Evolutionary conservation across 805 yeast genomes (phyloP).

Genomic region (Spathaspora hagerdaliae): DNA sequence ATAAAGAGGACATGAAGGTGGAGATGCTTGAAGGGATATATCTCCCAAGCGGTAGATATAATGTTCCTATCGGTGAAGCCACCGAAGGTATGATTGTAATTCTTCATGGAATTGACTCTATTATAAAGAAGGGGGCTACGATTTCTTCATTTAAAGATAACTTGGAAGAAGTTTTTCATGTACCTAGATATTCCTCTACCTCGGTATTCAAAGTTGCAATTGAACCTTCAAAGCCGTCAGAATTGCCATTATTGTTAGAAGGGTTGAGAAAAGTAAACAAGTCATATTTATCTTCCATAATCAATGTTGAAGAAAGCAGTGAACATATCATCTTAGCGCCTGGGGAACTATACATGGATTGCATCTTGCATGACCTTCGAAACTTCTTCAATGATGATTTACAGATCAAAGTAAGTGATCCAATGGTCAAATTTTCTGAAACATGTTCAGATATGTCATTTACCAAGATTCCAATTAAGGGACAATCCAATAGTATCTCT

Average conservation of each 20-base stretch:
- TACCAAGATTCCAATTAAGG: conserved; percentile 58
- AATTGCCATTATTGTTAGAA: conserved; percentile 67
- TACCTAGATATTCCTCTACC: conserved; percentile 41
- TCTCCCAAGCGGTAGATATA: conserved; percentile 70
- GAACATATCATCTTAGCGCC: conserved; percentile 77
- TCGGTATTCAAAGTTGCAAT: conserved; percentile 79
- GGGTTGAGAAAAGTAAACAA: conserved; percentile 61
- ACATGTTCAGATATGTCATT: conserved; percentile 64
- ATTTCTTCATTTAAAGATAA: conserved; percentile 26
- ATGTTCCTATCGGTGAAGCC: conserved; percentile 48
- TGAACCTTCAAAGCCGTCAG: conserved; percentile 77
- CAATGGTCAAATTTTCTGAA: conserved; percentile 76
- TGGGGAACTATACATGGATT: conserved; percentile 87
- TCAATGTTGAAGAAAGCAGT: conserved; percentile 85
- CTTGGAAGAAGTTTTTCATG: conserved; percentile 24
- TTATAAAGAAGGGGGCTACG: conserved; percentile 59
- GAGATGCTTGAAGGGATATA: conserved; percentile 41
- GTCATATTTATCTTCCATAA: conserved; percentile 60
- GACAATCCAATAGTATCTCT: conserved; percentile 57
- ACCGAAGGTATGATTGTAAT: conserved; percentile 67
- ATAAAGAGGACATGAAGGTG: conserved; percentile 48
- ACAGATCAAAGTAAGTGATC: conserved; percentile 79
- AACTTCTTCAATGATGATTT: conserved; percentile 53
- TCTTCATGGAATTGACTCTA: conserved; percentile 46
- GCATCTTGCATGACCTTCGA: conserved; percentile 74